These are phyloP conservation scores for Enterospora canceri DNA, from an alignment of 371 early-diverging fungal genomes.

Conservation along the genomic window DNA sequence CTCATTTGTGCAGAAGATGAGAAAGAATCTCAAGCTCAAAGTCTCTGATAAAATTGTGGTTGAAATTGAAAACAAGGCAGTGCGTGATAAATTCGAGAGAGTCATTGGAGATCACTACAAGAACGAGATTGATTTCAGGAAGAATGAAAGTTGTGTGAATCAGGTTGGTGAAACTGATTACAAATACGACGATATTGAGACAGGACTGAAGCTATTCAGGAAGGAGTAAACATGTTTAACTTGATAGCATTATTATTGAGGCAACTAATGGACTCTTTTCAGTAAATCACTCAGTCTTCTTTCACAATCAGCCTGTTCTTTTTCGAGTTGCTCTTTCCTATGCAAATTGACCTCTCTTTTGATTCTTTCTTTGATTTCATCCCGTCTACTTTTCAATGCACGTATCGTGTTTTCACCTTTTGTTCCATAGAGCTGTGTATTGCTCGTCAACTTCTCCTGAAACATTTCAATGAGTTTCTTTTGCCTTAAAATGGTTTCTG, in stretches of 20 bases:
- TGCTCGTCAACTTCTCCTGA: constrained; percentile 28
- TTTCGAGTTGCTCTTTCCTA: constrained; percentile 14
- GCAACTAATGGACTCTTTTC: no score
- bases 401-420: constrained; percentile 21
- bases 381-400: constrained; percentile 27
- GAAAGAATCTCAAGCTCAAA: constrained; percentile 67
- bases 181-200: no score
- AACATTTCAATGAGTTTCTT: constrained; percentile 43
- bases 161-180: no score
- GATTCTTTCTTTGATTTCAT: constrained; percentile 18
- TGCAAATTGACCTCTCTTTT: constrained; percentile 20
- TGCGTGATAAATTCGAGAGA: no score
- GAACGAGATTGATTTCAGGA: no score
- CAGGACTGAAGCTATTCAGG: no score
- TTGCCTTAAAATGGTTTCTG: constrained; percentile 36
- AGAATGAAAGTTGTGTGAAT: no score
- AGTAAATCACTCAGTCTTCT: constrained; percentile 42
- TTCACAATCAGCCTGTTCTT: constrained; percentile 29
- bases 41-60: constrained; percentile 39
- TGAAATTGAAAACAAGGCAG: not conserved
- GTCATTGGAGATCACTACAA: no score
- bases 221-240: no score
- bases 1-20: constrained; percentile 85
- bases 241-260: no score
- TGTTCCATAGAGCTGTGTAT: not conserved